phyloP scores from a whole-genome alignment of 139 green algal genomes.

The Closterium sp. region DNA sequence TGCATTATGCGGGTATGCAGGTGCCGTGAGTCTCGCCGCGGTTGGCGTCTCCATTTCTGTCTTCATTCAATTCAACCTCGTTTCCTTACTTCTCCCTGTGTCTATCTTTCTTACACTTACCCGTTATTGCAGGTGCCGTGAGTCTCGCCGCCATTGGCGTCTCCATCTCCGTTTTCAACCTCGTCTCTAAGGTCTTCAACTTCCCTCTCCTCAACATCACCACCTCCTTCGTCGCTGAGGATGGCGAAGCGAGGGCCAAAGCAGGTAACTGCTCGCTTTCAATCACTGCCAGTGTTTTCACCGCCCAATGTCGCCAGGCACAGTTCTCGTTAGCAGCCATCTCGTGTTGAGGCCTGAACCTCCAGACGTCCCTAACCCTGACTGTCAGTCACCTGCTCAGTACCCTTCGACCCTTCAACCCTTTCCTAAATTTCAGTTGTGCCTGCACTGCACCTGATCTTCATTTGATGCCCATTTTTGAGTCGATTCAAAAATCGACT shows the following conservation, averaged over 20 bases:
- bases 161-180: constrained; percentile 52
- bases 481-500: no score
- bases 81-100: constrained; percentile 53
- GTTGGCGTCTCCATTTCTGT: constrained; percentile 48
- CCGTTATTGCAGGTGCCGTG: constrained; percentile 45
- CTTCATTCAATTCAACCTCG: constrained; percentile 53
- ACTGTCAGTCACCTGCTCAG: no score
- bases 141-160: constrained; percentile 44
- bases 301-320: no score
- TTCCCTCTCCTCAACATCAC: constrained; percentile 54
- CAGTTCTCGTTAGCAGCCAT: no score
- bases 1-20: background rate
- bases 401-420: no score
- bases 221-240: constrained; percentile 55
- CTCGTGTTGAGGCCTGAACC: no score
- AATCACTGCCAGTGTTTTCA: no score
- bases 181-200: constrained; percentile 55
- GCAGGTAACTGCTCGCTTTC: background rate
- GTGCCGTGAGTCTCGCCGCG: constrained; percentile 38
- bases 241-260: background rate
- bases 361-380: no score
- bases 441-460: no score
- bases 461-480: no score
- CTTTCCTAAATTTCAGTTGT: no score
- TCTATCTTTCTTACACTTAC: constrained; percentile 41